Base-by-base conservation (phyloP, 2,329 filamentous ascomycete species). In the Cucurbitaria berberidis region DNA sequence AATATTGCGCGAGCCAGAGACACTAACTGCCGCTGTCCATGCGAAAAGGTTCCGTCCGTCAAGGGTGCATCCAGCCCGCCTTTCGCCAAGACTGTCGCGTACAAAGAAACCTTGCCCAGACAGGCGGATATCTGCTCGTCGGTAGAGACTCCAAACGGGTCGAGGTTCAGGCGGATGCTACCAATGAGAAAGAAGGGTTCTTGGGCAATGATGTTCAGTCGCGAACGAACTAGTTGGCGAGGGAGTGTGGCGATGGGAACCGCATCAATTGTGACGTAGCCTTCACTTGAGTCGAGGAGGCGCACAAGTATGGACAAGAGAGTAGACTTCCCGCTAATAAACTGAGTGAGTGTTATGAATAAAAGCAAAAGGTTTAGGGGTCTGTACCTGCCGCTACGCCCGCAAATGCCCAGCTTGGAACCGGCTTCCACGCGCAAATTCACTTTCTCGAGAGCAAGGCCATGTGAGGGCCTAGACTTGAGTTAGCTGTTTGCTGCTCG, bases 1-100 rank as follows among this genome's bases (percentile, higher is more conserved):
- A 87, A 68, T 15, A 87, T 76, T 0, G 84, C 85, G 0, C 85
- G 74, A 0, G 81, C 85, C 1, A 89, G 77, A 48, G 80, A 84
- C 51, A 89, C 83, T 0, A 88, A 77, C 59, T 88, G 86, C 43
- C 79, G 81, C 67, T 88, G 85, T 0, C 86, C 86, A 4, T 44
- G 42, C 21, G 51, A 53, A 2, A 63, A 22, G 1, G 45, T 49
- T 2, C 24, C 26, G 4, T 43, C 29, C n/a, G n/a, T 43, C 56
- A 62, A 52, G 15, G 30, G 36, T 35, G 50, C 50, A 21, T 51
- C 10, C 18, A 62, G n/a, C 29, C 53, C 54, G 27, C 63, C 50
- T 40, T 35, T 45, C 0, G 61, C 41, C 3, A 68, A 53, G 15
- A 81, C 63, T 1, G 66, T 59, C 0, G 62, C 41, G 68, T 72